Evolutionary conservation across 129 eudicot species (phyloP).

Genomic region (Centrapalus pauciflorus): DNA sequence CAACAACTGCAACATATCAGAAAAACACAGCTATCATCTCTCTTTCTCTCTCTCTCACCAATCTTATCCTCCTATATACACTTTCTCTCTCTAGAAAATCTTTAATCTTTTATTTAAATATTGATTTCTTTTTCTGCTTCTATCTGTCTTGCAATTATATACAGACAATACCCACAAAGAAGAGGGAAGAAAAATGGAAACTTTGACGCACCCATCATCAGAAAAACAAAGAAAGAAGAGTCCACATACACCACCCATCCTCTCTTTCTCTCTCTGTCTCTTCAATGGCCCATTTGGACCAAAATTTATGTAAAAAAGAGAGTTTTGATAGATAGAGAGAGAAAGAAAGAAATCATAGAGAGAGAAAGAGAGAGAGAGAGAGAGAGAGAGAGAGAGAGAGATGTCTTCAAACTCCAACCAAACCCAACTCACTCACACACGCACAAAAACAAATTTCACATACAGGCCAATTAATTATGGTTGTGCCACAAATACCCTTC

Average conservation of each 20-base stretch:
- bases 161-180: constrained; percentile 25
- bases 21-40: constrained; percentile 25
- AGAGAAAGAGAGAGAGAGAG: constrained; percentile 2
- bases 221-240: constrained; percentile 33
- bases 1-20: constrained; percentile 69
- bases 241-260: constrained; percentile 45
- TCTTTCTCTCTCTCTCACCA: constrained; percentile 25
- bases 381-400: background rate
- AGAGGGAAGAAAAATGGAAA: constrained; percentile 31
- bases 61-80: background rate
- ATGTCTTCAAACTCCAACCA: constrained; percentile 57
- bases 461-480: constrained; percentile 28
- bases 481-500: constrained; percentile 71
- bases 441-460: constrained; percentile 27
- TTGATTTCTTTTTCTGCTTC: constrained; percentile 14
- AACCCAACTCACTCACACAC: constrained; percentile 42
- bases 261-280: constrained; percentile 27
- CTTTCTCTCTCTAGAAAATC: constrained; percentile 24
- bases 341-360: constrained; percentile 15
- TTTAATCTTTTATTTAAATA: background rate
- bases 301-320: constrained; percentile 36
- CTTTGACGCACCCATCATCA: constrained; percentile 30
- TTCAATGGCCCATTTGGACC: constrained; percentile 81
- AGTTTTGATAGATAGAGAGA: constrained; percentile 32
- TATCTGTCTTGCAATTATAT: constrained; percentile 19